A percentile compares a stretch with the other conserved stretches of the same genome.
phyloP scores from a whole-genome alignment of 768 basidiomycete genomes.

The Lactifluus rugatus region DNA sequence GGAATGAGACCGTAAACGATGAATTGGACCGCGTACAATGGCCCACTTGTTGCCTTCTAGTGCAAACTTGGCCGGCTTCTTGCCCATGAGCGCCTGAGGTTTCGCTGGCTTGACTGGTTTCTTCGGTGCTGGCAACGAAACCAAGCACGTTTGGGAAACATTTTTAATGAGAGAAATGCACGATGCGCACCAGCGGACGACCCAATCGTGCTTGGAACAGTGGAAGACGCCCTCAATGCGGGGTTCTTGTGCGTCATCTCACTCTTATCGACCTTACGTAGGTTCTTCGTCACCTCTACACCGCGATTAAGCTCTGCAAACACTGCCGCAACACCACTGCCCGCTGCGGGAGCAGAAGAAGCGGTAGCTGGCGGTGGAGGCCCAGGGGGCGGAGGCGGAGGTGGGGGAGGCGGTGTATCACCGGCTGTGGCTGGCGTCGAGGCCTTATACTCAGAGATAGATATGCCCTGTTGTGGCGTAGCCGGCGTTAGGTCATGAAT shows the following conservation, averaged over 20 bases:
- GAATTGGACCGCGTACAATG: constrained; percentile 46
- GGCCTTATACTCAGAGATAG: constrained; percentile 44
- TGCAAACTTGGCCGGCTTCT: constrained; percentile 85
- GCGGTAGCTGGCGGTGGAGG: constrained; percentile 32
- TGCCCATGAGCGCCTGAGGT: constrained; percentile 71
- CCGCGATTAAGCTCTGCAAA: constrained; percentile 89
- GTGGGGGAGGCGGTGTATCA: constrained; percentile 41
- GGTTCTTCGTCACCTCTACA: constrained; percentile 77
- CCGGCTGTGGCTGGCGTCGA: constrained; percentile 27
- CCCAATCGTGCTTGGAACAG: constrained; percentile 36
- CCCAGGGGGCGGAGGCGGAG: constrained; percentile 29
- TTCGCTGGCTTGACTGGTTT: constrained; percentile 77
- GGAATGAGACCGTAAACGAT: not conserved
- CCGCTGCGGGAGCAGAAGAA: constrained; percentile 26
- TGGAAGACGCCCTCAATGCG: constrained; percentile 48
- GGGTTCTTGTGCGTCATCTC: constrained; percentile 99
- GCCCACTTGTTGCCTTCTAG: constrained; percentile 92
- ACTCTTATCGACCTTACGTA: constrained; percentile 91
- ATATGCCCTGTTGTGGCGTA: constrained; percentile 38
- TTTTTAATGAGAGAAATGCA: not conserved
- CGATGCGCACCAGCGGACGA: constrained; percentile 15
- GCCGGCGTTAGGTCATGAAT: not conserved
- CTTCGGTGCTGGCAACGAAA: constrained; percentile 30
- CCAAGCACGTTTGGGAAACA: not conserved
- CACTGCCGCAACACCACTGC: constrained; percentile 62